These are phyloP conservation scores for Boletus reticulatus DNA, from an alignment of 768 basidiomycete species.

Conservation along the genomic window DNA sequence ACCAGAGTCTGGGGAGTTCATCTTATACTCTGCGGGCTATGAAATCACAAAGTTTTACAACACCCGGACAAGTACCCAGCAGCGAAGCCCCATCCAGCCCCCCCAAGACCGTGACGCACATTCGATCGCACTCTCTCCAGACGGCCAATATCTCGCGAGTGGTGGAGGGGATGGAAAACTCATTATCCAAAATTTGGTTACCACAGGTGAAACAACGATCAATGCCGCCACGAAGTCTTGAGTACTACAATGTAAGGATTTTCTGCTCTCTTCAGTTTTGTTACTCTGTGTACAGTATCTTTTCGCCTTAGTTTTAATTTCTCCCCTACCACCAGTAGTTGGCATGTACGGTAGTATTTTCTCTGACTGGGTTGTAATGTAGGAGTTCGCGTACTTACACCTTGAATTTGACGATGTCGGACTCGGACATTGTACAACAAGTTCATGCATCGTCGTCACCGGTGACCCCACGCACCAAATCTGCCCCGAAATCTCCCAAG, in stretches of 20 bases:
- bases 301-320: no score
- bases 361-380: no score
- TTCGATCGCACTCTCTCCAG: constrained; percentile 4
- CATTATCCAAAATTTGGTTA: neutral
- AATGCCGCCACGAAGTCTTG: neutral
- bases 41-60: neutral
- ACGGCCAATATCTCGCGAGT: neutral
- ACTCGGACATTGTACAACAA: constrained; percentile 19
- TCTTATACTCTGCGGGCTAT: neutral
- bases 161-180: constrained; percentile 1
- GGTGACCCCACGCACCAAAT: constrained; percentile 41
- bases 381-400: no score
- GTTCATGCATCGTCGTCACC: constrained; percentile 15
- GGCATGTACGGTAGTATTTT: no score
- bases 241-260: neutral
- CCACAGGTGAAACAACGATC: neutral
- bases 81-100: neutral
- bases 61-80: neutral
- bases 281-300: no score
- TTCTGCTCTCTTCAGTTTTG: no score
- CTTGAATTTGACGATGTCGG: constrained; percentile 5
- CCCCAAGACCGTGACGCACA: constrained; percentile 1
- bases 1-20: neutral
- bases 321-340: no score
- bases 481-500: constrained; percentile 41